These are phyloP conservation scores for Chlorella sp. DNA, from an alignment of 139 green algal species.

Conservation along the genomic window DNA sequence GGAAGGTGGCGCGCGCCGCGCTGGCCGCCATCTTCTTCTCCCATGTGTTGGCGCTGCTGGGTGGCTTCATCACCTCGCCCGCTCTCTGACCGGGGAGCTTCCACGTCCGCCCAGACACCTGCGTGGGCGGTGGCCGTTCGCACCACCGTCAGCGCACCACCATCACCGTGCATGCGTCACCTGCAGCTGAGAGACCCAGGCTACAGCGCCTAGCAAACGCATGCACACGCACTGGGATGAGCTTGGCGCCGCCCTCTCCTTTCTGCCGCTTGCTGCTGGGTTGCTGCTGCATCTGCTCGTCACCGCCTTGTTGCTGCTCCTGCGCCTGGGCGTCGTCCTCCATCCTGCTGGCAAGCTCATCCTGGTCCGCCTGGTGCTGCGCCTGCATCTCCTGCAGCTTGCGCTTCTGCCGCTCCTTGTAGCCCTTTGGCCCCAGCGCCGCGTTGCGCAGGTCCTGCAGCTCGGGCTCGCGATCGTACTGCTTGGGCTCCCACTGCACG, in stretches of 20 bases:
- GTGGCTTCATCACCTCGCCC: conserved; percentile 23
- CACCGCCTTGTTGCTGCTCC: conserved; percentile 22
- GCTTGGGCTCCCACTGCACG: not conserved
- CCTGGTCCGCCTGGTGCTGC: not conserved
- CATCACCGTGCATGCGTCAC: too few relatives aligned
- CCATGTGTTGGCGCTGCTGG: conserved; percentile 20
- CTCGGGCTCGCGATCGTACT: not conserved
- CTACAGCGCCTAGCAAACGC: not conserved
- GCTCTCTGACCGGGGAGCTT: conserved; percentile 30
- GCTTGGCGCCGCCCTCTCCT: conserved; percentile 12
- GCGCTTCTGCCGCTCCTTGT: conserved; percentile 22
- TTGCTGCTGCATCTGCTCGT: not conserved
- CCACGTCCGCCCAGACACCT: conserved; percentile 44
- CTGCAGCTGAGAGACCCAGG: not conserved
- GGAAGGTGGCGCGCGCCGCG: conserved; percentile 11
- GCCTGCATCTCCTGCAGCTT: conserved; percentile 9
- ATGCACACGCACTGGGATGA: conserved; percentile 22
- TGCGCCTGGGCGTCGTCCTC: conserved; percentile 7
- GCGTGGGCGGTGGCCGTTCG: too few relatives aligned
- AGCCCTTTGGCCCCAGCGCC: conserved; percentile 26
- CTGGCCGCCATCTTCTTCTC: conserved; percentile 30
- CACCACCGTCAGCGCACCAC: too few relatives aligned
- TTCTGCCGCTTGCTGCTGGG: conserved; percentile 16
- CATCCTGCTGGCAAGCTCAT: not conserved
- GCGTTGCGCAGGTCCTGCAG: conserved; percentile 2